These are phyloP conservation scores for Suillus sp. DNA, from an alignment of 768 basidiomycete genomes.

Conservation along the genomic window DNA sequence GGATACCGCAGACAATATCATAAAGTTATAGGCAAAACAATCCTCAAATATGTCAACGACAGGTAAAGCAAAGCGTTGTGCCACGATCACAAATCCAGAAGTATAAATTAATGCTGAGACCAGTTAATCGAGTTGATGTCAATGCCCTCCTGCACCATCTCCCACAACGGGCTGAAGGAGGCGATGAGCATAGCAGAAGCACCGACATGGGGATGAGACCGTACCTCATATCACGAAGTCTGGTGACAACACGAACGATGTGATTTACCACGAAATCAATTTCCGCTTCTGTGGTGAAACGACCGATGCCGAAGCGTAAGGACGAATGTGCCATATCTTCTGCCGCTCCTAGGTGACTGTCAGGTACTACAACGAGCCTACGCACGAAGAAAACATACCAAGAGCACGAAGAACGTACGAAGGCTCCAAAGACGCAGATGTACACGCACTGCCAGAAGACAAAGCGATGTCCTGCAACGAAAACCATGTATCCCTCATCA, in stretches of 20 bases:
- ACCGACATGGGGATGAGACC: slow-evolving; percentile 22
- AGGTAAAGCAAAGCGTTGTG: not conserved
- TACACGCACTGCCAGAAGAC: slow-evolving; percentile 97
- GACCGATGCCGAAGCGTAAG: slow-evolving; percentile 94
- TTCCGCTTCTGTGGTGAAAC: slow-evolving; percentile 97
- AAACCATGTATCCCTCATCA: slow-evolving; percentile 6
- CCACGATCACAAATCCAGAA: not conserved
- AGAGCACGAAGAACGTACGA: slow-evolving; percentile 97
- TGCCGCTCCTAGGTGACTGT: slow-evolving; percentile 65
- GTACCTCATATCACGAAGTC: slow-evolving; percentile 91
- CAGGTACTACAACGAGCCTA: slow-evolving; percentile 1
- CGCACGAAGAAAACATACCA: slow-evolving; percentile 45
- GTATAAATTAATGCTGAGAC: slow-evolving; percentile 59
- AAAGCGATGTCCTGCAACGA: slow-evolving; percentile 83
- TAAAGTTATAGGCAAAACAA: slow-evolving; percentile 2
- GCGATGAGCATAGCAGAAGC: slow-evolving; percentile 16
- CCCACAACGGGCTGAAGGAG: slow-evolving; percentile 83
- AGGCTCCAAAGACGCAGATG: slow-evolving; percentile 96
- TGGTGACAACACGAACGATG: slow-evolving; percentile 84
- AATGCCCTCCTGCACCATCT: slow-evolving; percentile 99
- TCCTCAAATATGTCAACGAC: slow-evolving; percentile 5
- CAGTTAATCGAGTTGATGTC: slow-evolving; percentile 95
- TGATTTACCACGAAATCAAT: slow-evolving; percentile 91
- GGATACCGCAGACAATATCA: slow-evolving; percentile 15
- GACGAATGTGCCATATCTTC: slow-evolving; percentile 99